Percentiles rank a stretch among this genome's conserved stretches.
phyloP scores from a whole-genome alignment of 106 monocot species.

The Amphibolis antarctica region DNA sequence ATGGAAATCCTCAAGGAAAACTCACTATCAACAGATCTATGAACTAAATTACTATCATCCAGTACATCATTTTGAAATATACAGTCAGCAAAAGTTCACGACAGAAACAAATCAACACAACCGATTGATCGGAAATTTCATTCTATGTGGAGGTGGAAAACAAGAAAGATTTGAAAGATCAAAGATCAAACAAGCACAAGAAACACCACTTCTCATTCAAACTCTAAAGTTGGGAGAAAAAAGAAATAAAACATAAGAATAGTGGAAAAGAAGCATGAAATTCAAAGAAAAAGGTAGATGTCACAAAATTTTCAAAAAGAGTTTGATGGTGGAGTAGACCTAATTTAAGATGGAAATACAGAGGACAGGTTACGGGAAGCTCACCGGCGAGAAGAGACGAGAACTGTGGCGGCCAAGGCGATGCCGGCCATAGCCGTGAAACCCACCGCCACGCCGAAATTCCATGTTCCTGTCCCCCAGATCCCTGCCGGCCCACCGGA shows the following conservation, averaged over 20 bases:
- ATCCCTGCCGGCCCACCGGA: background rate
- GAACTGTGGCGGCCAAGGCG: constrained; percentile 58
- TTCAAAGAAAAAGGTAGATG: background rate
- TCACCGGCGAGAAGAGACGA: constrained; percentile 28
- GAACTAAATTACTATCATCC: too few relatives aligned
- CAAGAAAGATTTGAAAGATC: background rate
- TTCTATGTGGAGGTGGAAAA: too few relatives aligned
- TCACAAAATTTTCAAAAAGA: too few relatives aligned
- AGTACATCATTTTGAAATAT: too few relatives aligned
- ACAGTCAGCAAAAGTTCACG: too few relatives aligned
- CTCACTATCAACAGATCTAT: too few relatives aligned
- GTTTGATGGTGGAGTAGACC: too few relatives aligned
- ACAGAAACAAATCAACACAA: background rate
- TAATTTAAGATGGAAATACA: too few relatives aligned
- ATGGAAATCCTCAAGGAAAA: too few relatives aligned
- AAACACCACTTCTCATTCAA: background rate
- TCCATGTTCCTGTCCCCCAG: constrained; percentile 17
- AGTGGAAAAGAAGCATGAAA: too few relatives aligned
- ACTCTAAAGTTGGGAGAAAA: too few relatives aligned
- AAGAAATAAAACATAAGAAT: too few relatives aligned
- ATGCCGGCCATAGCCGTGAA: constrained; percentile 83
- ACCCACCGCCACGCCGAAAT: constrained; percentile 55
- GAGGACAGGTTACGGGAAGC: background rate
- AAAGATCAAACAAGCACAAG: background rate
- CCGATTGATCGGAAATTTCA: background rate